These are phyloP conservation scores for Aegilops sharonensis DNA, from an alignment of 176 grass and related monocot genomes.

Conservation along the genomic window DNA sequence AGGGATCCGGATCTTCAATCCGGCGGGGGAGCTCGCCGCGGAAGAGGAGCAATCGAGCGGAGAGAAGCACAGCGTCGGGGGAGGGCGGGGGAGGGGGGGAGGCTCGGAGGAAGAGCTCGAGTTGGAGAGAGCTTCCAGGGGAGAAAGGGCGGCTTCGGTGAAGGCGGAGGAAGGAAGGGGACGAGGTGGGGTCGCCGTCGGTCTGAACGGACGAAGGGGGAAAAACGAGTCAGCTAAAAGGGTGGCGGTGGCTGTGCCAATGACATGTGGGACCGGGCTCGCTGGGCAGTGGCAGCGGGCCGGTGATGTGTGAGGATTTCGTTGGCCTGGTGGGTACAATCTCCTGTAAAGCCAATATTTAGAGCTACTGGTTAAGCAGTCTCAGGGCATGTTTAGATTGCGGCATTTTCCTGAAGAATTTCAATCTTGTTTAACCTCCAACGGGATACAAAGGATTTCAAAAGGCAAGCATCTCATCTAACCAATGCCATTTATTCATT, in stretches of 20 bases:
- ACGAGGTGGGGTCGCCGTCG: conserved; percentile 36
- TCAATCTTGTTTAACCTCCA: not conserved
- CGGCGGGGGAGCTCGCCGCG: not conserved
- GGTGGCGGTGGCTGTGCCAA: not conserved
- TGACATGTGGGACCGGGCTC: conserved; percentile 33
- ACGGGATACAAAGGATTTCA: not conserved
- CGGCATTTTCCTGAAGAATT: not conserved
- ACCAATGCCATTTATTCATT: no score
- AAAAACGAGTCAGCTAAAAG: not conserved
- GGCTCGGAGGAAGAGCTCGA: conserved; percentile 12
- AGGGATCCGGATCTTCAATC: conserved; percentile 37
- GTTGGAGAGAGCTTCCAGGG: conserved; percentile 23
- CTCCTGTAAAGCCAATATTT: not conserved
- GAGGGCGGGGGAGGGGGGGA: not conserved
- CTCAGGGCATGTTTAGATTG: not conserved
- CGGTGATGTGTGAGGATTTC: conserved; percentile 15
- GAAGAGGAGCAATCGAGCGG: not conserved
- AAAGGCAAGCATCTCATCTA: not conserved
- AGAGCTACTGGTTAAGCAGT: not conserved
- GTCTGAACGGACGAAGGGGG: conserved; percentile 26
- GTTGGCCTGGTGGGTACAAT: not conserved
- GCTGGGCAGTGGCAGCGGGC: not conserved
- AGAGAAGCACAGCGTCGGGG: not conserved
- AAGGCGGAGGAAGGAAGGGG: conserved; percentile 39
- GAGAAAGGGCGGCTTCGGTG: conserved; percentile 32